A percentile compares a stretch with the other conserved stretches of the same genome.
phyloP scores from a whole-genome alignment of 169 alveolate genomes.

The Amoebophrya sp. region DNA sequence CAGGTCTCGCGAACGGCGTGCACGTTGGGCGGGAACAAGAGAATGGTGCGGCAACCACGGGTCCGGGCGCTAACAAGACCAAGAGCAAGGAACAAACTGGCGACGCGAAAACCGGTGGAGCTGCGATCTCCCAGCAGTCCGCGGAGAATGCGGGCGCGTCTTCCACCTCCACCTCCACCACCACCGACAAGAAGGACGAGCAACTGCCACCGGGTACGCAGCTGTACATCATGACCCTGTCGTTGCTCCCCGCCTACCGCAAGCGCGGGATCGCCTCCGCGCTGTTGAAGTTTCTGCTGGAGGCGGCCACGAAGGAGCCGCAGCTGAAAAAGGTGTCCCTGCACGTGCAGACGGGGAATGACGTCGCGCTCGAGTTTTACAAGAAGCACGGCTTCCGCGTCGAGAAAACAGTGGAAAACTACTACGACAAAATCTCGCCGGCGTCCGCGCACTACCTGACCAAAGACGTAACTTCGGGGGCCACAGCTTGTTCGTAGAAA shows the following conservation, averaged over 20 bases:
- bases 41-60: no score
- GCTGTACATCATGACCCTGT: not conserved
- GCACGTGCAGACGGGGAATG: not conserved
- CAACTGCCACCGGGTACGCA: not conserved
- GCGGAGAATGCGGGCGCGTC: not conserved
- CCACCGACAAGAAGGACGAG: not conserved
- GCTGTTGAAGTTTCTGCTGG: not conserved
- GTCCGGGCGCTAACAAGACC: no score
- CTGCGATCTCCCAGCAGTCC: not conserved
- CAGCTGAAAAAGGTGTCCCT: not conserved
- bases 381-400: not conserved
- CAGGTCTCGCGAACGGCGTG: no score
- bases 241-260: not conserved
- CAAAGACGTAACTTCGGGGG: not conserved
- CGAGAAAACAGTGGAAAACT: not conserved
- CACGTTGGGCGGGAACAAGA: no score
- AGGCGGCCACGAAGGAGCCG: not conserved
- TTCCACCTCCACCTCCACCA: not conserved
- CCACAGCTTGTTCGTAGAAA: no score
- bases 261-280: not conserved
- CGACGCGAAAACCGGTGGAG: not conserved
- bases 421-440: not conserved
- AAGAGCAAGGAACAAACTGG: no score
- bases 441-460: not conserved
- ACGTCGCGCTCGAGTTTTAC: not conserved